Evolutionary conservation across 495 filamentous ascomycete species (phyloP), one percentile per base, ranked within the genome.

Genomic region (Staphylotrichum tortipilum): DNA sequence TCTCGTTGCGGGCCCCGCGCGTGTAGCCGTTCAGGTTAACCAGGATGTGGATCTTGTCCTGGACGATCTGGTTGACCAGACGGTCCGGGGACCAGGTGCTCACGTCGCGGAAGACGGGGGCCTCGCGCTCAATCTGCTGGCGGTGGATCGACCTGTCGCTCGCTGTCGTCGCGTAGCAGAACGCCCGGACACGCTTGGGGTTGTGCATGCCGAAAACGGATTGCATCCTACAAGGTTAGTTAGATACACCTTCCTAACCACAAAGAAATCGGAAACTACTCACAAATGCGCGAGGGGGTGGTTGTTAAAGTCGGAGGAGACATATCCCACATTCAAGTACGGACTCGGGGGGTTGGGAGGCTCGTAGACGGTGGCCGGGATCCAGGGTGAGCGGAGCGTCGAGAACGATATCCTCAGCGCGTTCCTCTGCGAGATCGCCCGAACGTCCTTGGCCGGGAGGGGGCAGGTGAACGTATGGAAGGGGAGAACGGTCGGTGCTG

Each of bases 231-330:
- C 46, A n/a, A n/a, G n/a, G 44, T 30, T 15, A 19, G 21, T 48
- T 60, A 52, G 47, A 42, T n/a, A n/a, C 21, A 47, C 26, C 26
- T 28, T 10, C 6, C 19, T 3, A 9, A 19, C 3, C n/a, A 37
- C 31, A 15, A 15, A 11, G 18, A 44, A 22, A 3, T 7, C 0
- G 3, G 36, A 22, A 9, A 26, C 10, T 2, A 65, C 73, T 68
- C 58, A 76, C 72, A 96, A 66, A 69, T 96, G 89, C 5, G 94
- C 92, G 34, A 99, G 75, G 28, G 92, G 92, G 60, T 99, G 92
- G 62, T 99, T 99, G 62, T 99, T 99, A 68, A 99, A 99, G 64
- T 99, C 92, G 0, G 91, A 96, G 2, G 92, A 97, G 24, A 99
- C 83, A 62, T 99, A 99, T 38, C 92, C 92, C 46, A 99, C 83